Base-by-base conservation (phyloP, 768 basidiomycete genomes). In the Leucocoprinus birnbaumii region DNA sequence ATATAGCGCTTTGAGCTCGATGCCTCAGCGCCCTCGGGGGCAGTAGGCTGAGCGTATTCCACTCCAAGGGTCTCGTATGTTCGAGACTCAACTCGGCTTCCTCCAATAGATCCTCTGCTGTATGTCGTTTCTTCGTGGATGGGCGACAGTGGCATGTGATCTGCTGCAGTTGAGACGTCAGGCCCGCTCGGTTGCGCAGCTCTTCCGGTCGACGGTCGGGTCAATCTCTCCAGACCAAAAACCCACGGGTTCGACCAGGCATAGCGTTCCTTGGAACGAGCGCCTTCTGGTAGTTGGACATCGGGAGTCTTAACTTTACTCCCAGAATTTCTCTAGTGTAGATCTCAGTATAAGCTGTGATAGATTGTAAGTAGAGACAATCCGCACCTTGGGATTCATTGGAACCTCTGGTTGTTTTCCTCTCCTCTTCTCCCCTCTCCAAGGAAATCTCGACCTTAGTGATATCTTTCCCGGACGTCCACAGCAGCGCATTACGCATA, bases 371-470 rank as follows among this genome's bases (percentile, higher is more conserved):
- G 31, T 31, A 31, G 31, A 5, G 31, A 11, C 5, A 31, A 31
- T 31, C 11, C 31, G 31, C 31, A 31, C 31, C 31, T 31, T 31
- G 31, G 11, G 6, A 31, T 5, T 31, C 5, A 31, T 11, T 11
- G 7, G 7, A 34, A 11, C 27, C n/a, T 53, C 48, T 13, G 40
- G 40, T 27, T 34, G 31, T 34, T 55, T 48, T 16, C 54, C 31
- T 37, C 18, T 53, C 21, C 22, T 49, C 54, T 31, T 55, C 19
- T 35, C 31, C 19, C 54, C 48, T 34, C 26, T 48, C 54, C 54
- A 55, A 21, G 47, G 25, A 3, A 55, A 24, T 9, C 38, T n/a
- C 18, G 47, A 31, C 9, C n/a, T 13, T 10, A 24, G 35, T 13
- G 11, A 11, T 10, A 11, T 6, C 5, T 27, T 25, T 24, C 40